Conservation (phyloP, 768 basidiomycete genomes). For the Lepiota venenata region DNA sequence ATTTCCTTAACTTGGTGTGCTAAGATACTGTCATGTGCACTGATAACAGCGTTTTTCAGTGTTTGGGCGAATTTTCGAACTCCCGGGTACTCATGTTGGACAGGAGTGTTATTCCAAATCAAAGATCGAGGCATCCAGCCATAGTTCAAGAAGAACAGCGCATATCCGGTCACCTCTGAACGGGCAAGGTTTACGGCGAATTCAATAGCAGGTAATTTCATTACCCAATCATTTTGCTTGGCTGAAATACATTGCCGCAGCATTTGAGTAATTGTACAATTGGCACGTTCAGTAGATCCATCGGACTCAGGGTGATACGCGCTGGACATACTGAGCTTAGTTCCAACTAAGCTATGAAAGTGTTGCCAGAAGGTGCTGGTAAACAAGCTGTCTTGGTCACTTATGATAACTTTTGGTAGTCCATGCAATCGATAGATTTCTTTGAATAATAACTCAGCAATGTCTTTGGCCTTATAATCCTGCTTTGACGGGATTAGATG, state of each 20-base stretch:
- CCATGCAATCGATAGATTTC: constrained; percentile 7
- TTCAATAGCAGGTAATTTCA: constrained; percentile 10
- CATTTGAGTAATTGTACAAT: constrained; percentile 14
- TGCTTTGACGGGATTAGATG: constrained; percentile 8
- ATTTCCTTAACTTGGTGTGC: constrained; percentile 25
- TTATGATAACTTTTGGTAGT: constrained; percentile 9
- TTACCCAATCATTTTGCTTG: constrained; percentile 10
- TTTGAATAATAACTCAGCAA: constrained; percentile 13
- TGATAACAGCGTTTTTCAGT: constrained; percentile 21
- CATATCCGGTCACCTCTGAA: constrained; percentile 4
- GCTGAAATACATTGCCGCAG: background rate
- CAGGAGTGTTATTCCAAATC: too few relatives aligned
- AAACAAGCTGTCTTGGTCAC: constrained; percentile 5
- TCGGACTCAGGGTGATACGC: constrained; percentile 10
- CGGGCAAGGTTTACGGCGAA: constrained; percentile 11
- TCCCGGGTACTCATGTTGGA: constrained; percentile 20
- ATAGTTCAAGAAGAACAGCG: constrained; percentile 10
- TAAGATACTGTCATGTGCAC: constrained; percentile 30
- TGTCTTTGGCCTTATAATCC: constrained; percentile 4
- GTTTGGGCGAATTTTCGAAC: constrained; percentile 18
- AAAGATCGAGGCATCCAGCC: constrained; percentile 10
- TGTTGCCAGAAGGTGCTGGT: constrained; percentile 13
- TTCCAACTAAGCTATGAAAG: constrained; percentile 1
- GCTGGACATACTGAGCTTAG: constrained; percentile 2
- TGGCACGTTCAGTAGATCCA: constrained; percentile 8